Conservation (phyloP, 106 monocot genomes). For the Allium cepa region DNA sequence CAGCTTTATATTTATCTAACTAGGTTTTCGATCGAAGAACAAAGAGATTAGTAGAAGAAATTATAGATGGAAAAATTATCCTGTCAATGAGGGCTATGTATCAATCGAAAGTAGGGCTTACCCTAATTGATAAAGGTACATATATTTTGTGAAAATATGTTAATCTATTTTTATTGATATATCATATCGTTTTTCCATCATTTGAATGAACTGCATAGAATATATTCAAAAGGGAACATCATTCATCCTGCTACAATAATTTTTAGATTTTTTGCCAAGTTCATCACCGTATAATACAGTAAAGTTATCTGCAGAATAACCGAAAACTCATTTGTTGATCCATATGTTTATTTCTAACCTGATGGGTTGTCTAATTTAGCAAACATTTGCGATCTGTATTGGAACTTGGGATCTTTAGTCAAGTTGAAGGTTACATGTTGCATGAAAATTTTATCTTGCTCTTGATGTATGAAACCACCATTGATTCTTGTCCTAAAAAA, state of each 20-base stretch:
- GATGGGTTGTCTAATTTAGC: too few species aligned
- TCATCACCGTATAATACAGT: too few species aligned
- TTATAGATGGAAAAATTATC: constrained; percentile 90
- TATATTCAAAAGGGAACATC: neutral
- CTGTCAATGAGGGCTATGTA: constrained; percentile 94
- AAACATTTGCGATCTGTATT: too few species aligned
- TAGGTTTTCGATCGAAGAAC: constrained; percentile 92
- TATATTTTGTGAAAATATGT: neutral
- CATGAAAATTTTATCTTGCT: too few species aligned
- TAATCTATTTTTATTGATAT: neutral
- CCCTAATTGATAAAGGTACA: constrained; percentile 63
- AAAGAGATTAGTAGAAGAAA: constrained; percentile 87
- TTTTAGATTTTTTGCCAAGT: neutral
- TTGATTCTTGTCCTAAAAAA: too few species aligned
- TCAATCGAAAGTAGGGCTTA: constrained; percentile 81
- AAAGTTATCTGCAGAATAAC: too few species aligned
- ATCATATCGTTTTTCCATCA: neutral
- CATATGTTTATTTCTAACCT: too few species aligned
- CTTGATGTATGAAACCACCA: too few species aligned
- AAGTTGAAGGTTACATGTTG: too few species aligned
- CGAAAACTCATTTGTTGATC: too few species aligned
- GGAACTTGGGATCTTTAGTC: too few species aligned
- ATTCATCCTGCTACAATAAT: neutral
- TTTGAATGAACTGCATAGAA: neutral
- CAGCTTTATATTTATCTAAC: neutral